Evolutionary conservation across 1,284 basidiomycete species (phyloP), one percentile per base, ranked within the genome.

Genomic region (Leccinum variabile): DNA sequence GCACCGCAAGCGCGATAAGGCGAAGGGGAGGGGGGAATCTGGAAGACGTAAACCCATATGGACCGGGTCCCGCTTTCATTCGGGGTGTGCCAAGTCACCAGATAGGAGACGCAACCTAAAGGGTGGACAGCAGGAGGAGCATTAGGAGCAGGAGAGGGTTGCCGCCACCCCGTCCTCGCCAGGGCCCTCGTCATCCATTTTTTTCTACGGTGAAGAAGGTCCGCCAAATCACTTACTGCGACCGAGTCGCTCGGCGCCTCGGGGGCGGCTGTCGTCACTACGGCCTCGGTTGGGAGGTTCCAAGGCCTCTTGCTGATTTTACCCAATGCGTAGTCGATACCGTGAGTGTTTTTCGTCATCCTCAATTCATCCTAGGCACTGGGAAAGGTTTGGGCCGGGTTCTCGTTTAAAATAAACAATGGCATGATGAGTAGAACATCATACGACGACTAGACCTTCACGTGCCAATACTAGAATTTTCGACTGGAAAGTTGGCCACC

Each of bases 391-490:
- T 54, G 54, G 10, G 53, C 32, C 30, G 30, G 39, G 8, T 9
- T 16, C n/a, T 22, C 7, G 8, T 41, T 41, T 50, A 59, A 57
- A 66, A 39, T 54, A 49, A 54, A 35, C 18, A 22, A 50, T 5
- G 46, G 11, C 7, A 33, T 14, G 65, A 67, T 54, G 66, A 22
- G 41, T 30, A 22, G 10, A 28, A 28, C 25, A 28, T 28, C 25
- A 11, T 57, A 14, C 50, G 28, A 28, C 28, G 28, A 13, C 18
- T 2, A 35, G 25, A 41, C 14, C 32, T 39, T 67, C 62, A 65
- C 70, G 66, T 61, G 63, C 46, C 13, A 49, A 11, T 22, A 18
- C 18, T 22, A 49, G 46, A 49, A 49, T 22, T 18, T 22, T 49
- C 18, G 11, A 49, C 46, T 46, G 11, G 44, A 11, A 22, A 46